phyloP scores from a whole-genome alignment of 768 basidiomycete species.

The Pleurotus cornucopiae region DNA sequence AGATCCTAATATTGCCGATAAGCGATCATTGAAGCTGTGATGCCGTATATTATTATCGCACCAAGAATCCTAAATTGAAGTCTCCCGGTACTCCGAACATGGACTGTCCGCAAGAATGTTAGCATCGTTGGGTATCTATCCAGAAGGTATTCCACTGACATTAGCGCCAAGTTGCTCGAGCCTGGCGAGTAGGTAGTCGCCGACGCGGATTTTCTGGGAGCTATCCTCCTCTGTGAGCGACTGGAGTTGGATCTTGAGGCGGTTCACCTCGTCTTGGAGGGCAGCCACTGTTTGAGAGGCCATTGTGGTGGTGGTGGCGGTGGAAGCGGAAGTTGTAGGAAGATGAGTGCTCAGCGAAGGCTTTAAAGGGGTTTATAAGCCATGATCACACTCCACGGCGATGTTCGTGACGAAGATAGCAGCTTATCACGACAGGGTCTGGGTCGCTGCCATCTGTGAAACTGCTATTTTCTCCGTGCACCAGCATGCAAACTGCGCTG shows the following conservation, averaged over 20 bases:
- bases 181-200: conserved; percentile 58
- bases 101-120: conserved; percentile 36
- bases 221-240: conserved; percentile 33
- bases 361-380: background rate
- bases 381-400: background rate
- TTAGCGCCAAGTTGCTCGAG: conserved; percentile 62
- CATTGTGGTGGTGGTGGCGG: conserved; percentile 12
- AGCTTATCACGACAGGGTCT: conserved; percentile 7
- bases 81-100: conserved; percentile 89
- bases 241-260: conserved; percentile 43
- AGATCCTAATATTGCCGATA: conserved; percentile 50
- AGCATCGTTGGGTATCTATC: background rate
- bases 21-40: background rate
- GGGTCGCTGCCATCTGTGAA: background rate
- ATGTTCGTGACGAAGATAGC: background rate
- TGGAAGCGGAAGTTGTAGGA: conserved; percentile 3
- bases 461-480: background rate
- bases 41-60: background rate
- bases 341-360: background rate
- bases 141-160: conserved; percentile 28
- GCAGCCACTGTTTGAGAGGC: conserved; percentile 15
- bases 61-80: conserved; percentile 56
- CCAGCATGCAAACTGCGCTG: background rate
- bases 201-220: conserved; percentile 43
- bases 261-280: conserved; percentile 41